Evolutionary conservation across 495 filamentous ascomycete genomes (phyloP), one percentile per base, ranked within the genome.

Genomic region (Penicilliopsis zonata): DNA sequence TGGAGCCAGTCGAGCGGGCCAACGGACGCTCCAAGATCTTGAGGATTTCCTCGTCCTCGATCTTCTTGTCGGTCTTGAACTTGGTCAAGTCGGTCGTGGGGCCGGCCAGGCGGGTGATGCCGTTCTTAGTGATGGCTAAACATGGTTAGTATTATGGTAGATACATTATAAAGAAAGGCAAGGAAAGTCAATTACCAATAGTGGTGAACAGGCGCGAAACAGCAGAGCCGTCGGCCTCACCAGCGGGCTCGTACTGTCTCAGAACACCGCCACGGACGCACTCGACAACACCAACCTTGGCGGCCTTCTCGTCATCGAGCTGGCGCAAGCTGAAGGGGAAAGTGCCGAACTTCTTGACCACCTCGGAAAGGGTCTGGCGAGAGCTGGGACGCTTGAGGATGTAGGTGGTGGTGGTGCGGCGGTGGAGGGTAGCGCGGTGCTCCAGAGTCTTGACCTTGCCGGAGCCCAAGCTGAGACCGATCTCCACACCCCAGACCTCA

Each of bases 281-380:
- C 63, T 96, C 90, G 28, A 94, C 74, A 34, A 95, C 81, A 45
- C 90, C 90, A 37, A 92, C 80, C 72, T 98, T 98, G 39, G 86
- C 92, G 38, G 85, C 80, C 47, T 87, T 75, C 70, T 96, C 92
- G 49, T 96, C 92, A 30, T 94, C 87, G 30, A 98, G 75, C 65
- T 98, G 90, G 52, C 90, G 74, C 63, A 98, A 67, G 57, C 85
- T 90, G 75, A 98, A 98, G 40, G 90, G 92, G 70, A 98, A 98
- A 29, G 74, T 82, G 40, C 87, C 86, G 58, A 96, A 96, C 64
- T 88, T 96, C 74, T 84, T 87, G 43, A 88, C 77, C 35, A 93
- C 76, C 61, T 95, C 92, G 16, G 83, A 92, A 13, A 94, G 68
- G 17, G 81, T 84, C 54, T 90, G 81, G 37, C 87, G 73, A 18